Conservation (phyloP, 2,329 filamentous ascomycete genomes). For the Trichoderma sp. region DNA sequence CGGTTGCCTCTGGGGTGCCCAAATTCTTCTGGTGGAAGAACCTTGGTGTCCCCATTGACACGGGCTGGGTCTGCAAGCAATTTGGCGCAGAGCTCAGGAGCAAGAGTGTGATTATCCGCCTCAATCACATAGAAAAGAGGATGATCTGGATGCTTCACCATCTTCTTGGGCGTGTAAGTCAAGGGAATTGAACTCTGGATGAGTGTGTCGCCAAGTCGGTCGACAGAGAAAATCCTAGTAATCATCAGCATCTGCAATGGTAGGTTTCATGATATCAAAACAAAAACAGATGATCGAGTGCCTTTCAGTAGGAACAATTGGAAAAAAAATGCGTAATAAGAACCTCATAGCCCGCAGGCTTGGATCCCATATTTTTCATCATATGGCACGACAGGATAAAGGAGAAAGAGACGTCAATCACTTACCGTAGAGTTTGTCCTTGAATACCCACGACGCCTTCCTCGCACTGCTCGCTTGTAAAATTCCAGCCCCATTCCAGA, state of each 20-base stretch:
- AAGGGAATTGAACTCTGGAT: conserved; percentile 84
- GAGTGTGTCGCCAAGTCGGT: conserved; percentile 80
- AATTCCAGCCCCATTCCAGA: conserved; percentile 93
- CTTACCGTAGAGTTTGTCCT: conserved; percentile 80
- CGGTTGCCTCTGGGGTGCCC: conserved; percentile 80
- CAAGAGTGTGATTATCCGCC: conserved; percentile 87
- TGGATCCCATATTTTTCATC: conserved; percentile 65
- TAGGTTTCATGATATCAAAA: neutral
- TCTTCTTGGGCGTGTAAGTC: conserved; percentile 83
- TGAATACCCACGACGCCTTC: conserved; percentile 95
- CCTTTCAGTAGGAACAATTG: conserved; percentile 98
- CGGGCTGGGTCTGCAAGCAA: conserved; percentile 69
- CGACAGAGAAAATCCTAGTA: conserved; percentile 80
- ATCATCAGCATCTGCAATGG: conserved; percentile 17
- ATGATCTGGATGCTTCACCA: conserved; percentile 83
- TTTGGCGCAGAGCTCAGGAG: conserved; percentile 71
- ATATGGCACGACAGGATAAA: conserved; percentile 41
- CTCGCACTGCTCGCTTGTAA: conserved; percentile 89
- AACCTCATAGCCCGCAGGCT: conserved; percentile 56
- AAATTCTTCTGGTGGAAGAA: conserved; percentile 77
- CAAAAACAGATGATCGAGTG: conserved; percentile 22
- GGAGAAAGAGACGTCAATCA: conserved; percentile 28
- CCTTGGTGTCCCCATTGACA: conserved; percentile 68
- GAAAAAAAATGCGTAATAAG: conserved; percentile 54
- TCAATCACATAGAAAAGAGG: conserved; percentile 93